Conservation (phyloP, 495 filamentous ascomycete species). For the Penicillium angulare region DNA sequence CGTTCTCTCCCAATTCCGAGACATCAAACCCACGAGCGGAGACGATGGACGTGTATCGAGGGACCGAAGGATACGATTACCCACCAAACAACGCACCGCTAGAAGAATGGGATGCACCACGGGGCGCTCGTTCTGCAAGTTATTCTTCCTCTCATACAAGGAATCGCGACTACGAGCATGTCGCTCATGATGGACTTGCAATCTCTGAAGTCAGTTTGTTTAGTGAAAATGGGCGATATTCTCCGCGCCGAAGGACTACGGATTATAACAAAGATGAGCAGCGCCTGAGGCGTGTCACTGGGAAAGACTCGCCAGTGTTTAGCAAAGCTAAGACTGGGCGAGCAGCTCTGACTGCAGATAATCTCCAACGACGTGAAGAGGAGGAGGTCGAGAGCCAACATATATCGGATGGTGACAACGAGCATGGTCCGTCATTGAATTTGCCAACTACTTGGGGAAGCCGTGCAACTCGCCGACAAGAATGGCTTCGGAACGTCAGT, state of each 20-base stretch:
- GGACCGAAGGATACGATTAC: conserved; percentile 43
- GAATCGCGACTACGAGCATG: conserved; percentile 10
- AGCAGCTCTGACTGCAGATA: conserved; percentile 41
- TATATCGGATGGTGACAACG: conserved; percentile 13
- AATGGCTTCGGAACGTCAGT: conserved; percentile 52
- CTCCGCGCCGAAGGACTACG: conserved; percentile 30
- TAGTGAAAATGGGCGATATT: conserved; percentile 30
- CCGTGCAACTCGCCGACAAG: conserved; percentile 47
- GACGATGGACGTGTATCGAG: conserved; percentile 42
- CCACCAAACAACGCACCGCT: conserved; percentile 35
- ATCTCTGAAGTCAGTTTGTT: conserved; percentile 27
- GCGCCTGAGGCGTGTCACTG: conserved; percentile 42
- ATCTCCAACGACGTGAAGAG: conserved; percentile 46
- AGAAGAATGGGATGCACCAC: conserved; percentile 23
- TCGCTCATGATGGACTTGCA: conserved; percentile 10
- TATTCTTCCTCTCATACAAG: conserved; percentile 27
- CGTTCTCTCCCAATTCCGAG: conserved; percentile 20
- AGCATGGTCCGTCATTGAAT: conserved; percentile 51
- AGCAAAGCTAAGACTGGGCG: conserved; percentile 42
- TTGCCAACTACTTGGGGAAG: conserved; percentile 59
- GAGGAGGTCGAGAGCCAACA: conserved; percentile 13
- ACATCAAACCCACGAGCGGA: conserved; percentile 45
- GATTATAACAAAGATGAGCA: conserved; percentile 46
- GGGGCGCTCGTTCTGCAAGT: conserved; percentile 12
- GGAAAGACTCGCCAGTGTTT: conserved; percentile 45